These are phyloP conservation scores for Euclidium syriacum DNA, from an alignment of 345 rosid genomes.

Conservation along the genomic window DNA sequence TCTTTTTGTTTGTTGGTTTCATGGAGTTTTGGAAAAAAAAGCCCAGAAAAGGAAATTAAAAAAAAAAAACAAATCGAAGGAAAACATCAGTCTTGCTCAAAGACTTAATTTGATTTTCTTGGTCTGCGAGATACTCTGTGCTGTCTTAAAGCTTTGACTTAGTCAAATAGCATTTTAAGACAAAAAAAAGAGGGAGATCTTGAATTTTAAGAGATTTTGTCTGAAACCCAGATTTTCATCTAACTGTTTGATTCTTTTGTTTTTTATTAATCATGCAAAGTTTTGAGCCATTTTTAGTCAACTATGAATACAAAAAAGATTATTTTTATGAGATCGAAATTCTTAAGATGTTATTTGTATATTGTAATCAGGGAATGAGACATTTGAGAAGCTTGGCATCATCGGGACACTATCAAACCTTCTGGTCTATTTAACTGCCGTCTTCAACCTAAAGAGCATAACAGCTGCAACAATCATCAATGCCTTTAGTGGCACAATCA, in stretches of 20 bases:
- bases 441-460: constrained; percentile 64
- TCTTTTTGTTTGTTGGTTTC: neutral
- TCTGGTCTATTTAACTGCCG: constrained; percentile 66
- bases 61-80: neutral
- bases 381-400: constrained; percentile 87
- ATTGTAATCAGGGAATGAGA: constrained; percentile 48
- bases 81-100: constrained; percentile 3
- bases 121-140: neutral
- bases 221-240: neutral
- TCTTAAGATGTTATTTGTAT: neutral
- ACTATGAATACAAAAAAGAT: neutral
- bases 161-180: constrained; percentile 7
- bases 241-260: constrained; percentile 4
- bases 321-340: neutral
- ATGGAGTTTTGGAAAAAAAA: neutral
- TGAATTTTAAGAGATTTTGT: neutral
- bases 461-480: constrained; percentile 72
- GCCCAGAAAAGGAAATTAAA: neutral
- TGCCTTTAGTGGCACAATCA: constrained; percentile 65
- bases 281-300: neutral
- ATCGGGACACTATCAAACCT: constrained; percentile 73
- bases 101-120: constrained; percentile 5
- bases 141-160: constrained; percentile 9
- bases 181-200: neutral
- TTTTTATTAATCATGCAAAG: constrained; percentile 13